A percentile compares a stretch with the other conserved stretches of the same genome.
Evolutionary conservation across 306 rosid species (phyloP).

Genomic region (Trifolium subterraneum): DNA sequence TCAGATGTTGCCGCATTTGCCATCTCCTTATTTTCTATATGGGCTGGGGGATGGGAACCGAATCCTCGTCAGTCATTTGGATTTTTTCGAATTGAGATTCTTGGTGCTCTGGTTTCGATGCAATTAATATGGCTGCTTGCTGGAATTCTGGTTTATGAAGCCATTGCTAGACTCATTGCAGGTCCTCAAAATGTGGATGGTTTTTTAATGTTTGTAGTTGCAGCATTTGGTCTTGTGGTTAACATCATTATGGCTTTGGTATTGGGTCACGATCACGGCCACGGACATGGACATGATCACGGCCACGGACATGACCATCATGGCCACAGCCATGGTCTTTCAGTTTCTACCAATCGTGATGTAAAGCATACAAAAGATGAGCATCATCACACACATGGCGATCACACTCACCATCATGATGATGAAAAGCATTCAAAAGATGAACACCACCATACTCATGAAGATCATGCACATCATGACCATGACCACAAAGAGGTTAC

Average conservation of each 20-base stretch:
- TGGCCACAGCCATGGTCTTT: conserved; percentile 54
- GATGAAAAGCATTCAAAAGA: conserved; percentile 41
- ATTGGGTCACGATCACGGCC: conserved; percentile 79
- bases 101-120: conserved; percentile 78
- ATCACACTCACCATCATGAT: conserved; percentile 32
- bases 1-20: conserved; percentile 82
- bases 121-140: conserved; percentile 82
- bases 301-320: conserved; percentile 51
- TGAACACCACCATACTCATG: conserved; percentile 41
- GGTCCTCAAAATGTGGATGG: conserved; percentile 61
- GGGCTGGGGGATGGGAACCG: conserved; percentile 89
- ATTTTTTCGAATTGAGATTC: conserved; percentile 77
- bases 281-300: conserved; percentile 69
- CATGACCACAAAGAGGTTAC: conserved; percentile 39
- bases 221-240: conserved; percentile 72
- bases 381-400: conserved; percentile 52
- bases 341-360: conserved; percentile 49
- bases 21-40: conserved; percentile 73
- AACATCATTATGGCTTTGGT: conserved; percentile 70
- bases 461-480: conserved; percentile 35
- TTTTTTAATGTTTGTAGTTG: conserved; percentile 65
- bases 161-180: conserved; percentile 61
- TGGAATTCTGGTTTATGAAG: conserved; percentile 77
- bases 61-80: conserved; percentile 84
- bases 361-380: conserved; percentile 35